Evolutionary conservation across 2,329 filamentous ascomycete genomes (phyloP), one percentile per base, ranked within the genome.

Genomic region (Didymella exigua): DNA sequence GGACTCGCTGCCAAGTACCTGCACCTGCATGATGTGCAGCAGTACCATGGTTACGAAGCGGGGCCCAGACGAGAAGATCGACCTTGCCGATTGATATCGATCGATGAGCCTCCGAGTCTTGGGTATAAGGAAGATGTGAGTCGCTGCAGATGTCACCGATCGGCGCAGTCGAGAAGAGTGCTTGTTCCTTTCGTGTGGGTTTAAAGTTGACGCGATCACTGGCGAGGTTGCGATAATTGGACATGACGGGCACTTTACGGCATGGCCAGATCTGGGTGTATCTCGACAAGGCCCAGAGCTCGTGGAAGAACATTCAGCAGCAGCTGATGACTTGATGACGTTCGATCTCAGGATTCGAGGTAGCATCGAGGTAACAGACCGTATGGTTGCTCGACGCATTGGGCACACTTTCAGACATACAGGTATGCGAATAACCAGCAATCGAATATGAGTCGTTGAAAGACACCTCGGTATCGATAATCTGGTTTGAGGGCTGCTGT

Each of bases 11-110:
- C 21, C 19, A 21, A 38, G 36, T 24, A n/a, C 5, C 21, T 38
- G 36, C 36, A n/a, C 5, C 21, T 38, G 36, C 36, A 9, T 16
- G 7, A n/a, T 21, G 18, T 7, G 11, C 27, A 9, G 21, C 29
- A 27, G 46, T 41, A 30, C 46, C 46, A 31, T 42, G 46, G 46
- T 30, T 27, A n/a, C 2, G 16, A 40, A 27, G 46, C 10, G 46
- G 37, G 46, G 46, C 10, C 14, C 10, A 11, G 33, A 18, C 33
- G 31, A 34, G 27, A 23, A 31, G 26, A 18, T 37, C 19, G 34
- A 37, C 9, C 14, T 38, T 4, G 36, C 36, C 13, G 13, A 38
- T 2, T 4, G 10, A n/a, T 2, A 13, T 13, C 18, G 45, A 41
- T 36, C 27, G 27, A 40, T 33, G 24, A 11, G 33, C 4, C 10